Evolutionary conservation across 768 basidiomycete genomes (phyloP).

Genomic region (Panellus pusillus): DNA sequence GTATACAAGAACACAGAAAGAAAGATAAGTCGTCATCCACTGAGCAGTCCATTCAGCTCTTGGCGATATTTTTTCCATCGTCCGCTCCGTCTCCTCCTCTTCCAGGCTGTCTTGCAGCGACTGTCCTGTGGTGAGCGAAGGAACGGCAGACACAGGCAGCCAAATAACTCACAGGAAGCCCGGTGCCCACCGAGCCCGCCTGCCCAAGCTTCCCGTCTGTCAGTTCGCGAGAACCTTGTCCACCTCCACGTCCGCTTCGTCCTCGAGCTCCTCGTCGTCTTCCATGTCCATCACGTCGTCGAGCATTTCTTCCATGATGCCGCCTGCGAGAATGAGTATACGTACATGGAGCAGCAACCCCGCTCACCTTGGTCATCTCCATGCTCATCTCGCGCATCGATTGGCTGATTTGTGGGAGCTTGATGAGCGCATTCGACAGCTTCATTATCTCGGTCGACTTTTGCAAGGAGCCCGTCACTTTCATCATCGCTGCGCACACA

Average conservation of each 20-base stretch:
- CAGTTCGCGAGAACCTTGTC: constrained; percentile 93
- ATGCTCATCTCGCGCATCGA: constrained; percentile 98
- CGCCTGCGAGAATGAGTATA: constrained; percentile 51
- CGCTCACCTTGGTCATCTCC: constrained; percentile 95
- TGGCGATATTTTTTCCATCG: constrained; percentile 90
- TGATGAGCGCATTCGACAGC: constrained; percentile 89
- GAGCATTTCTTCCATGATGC: constrained; percentile 98
- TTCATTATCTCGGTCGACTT: constrained; percentile 99
- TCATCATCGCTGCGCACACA: constrained; percentile 73
- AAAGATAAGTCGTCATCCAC: constrained; percentile 37
- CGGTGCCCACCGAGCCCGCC: constrained; percentile 69
- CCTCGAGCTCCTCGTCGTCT: constrained; percentile 92
- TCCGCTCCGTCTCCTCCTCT: constrained; percentile 83
- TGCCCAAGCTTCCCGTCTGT: constrained; percentile 96
- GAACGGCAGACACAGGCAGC: constrained; percentile 3
- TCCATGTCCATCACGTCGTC: constrained; percentile 90
- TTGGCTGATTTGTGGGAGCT: constrained; percentile 87
- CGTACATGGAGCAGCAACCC: not conserved
- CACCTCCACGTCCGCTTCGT: constrained; percentile 96
- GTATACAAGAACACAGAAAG: constrained; percentile 8
- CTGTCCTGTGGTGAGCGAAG: constrained; percentile 34
- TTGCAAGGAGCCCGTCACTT: constrained; percentile 96
- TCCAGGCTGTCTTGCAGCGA: constrained; percentile 59
- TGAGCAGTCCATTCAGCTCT: constrained; percentile 85
- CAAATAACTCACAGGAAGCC: constrained; percentile 65